Evolutionary conservation across 257 asterid genomes (phyloP), one percentile per base, ranked within the genome.

Genomic region (Solanum pinnatisectum): DNA sequence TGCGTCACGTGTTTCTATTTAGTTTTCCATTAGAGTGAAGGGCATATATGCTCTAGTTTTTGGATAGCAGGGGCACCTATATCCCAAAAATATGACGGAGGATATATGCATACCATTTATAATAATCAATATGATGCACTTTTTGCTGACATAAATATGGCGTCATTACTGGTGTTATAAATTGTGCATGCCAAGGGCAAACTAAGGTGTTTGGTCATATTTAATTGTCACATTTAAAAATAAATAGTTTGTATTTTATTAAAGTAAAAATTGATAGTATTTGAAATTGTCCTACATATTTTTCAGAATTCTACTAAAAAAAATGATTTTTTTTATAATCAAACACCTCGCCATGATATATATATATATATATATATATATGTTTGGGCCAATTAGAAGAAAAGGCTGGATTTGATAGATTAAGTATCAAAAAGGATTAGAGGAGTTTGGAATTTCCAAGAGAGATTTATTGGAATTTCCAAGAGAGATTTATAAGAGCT

Each of bases 141-240:
- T 82, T 33, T 33, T 90, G 95, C 88, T 91, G 95, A 94, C 92
- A 88, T 91, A 91, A 87, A 78, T 82, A 91, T 94, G 90, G 9
- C 85, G 91, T 91, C 93, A 92, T 89, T 88, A 83, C 25, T 72
- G 23, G 79, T 84, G 32, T 70, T 77, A 11, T 65, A n/a, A 4
- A 87, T 74, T 87, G 76, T 88, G 77, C 83, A 8, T 27, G 56
- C 87, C n/a, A 37, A 84, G 23, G 42, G 52, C 7, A 23, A 83
- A 84, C 76, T 59, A 60, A 33, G 13, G 32, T 23, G 33, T n/a
- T n/a, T 65, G 16, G 32, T 65, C 72, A 65, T 65, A 2, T n/a
- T 63, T 63, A 11, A 63, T n/a, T 63, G 32, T 63, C 3, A 63
- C 27, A 63, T 23, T 63, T 10, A 63, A 63, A 63, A 63, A n/a